Evolutionary conservation across 805 yeast genomes (phyloP), one percentile per base, ranked within the genome.

Genomic region (Starmerella powellii): DNA sequence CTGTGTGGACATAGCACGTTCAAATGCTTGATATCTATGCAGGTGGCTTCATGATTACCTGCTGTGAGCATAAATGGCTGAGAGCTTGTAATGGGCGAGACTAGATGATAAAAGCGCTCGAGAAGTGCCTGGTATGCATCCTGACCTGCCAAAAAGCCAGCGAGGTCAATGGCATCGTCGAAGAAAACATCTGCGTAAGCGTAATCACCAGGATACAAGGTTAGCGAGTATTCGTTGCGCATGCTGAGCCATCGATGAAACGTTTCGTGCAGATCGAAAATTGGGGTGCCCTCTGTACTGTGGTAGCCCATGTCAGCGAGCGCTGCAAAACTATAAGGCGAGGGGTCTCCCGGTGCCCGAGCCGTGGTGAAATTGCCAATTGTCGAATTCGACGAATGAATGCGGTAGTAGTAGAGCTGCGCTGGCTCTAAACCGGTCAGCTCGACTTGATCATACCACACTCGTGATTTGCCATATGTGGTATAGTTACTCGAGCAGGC

Each of bases 41-140:
- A 40, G 15, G 43, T 37, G 6, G 43, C 43, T 19, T 40, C 43
- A 15, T 40, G 43, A 29, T 40, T 40, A 6, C 43, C 43, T 6
- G 43, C 38, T 3, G 26, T 31, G 3, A 24, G 15, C 36, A 40
- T 27, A 27, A 31, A 40, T 6, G 43, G 34, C 6, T 19, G 20
- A 20, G 21, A 31, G 11, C 28, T 37, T 17, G 43, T 31, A 12
- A 29, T 16, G 20, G 33, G 43, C 13, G 31, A 13, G 13, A 40
- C 17, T 12, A 31, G 43, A 21, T 30, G 26, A 29, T 40, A 34
- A 29, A 40, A 40, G 19, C 31, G 32, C 26, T 40, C 43, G 8
- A 40, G 29, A 6, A 40, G 26, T 3, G 34, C 38, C 30, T 40
- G 38, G 21, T 40, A 40, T 2, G 26, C 43, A 6, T 13, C 33